Evolutionary conservation across 108 stramenopile species (phyloP).

Genomic region (Skeletonema menzelii): DNA sequence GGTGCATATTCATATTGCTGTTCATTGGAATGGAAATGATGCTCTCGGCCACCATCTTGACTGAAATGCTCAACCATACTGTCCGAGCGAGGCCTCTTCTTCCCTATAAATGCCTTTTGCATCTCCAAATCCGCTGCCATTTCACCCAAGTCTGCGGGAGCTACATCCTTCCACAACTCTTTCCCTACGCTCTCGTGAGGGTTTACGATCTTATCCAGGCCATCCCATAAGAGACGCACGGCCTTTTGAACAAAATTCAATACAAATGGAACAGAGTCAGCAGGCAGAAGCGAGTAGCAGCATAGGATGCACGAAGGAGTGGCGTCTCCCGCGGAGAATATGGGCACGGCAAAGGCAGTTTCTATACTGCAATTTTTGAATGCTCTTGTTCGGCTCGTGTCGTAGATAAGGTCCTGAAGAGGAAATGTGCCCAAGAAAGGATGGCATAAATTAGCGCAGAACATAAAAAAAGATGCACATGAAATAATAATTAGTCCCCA

Average conservation of each 20-base stretch:
- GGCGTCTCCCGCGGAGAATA: slow-evolving; percentile 62
- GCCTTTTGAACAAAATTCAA: slow-evolving; percentile 90
- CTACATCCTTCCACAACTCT: slow-evolving; percentile 78
- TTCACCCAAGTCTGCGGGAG: slow-evolving; percentile 85
- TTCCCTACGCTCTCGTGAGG: slow-evolving; percentile 74
- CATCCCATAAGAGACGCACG: slow-evolving; percentile 75
- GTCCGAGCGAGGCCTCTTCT: slow-evolving; percentile 66
- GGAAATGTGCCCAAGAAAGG: not conserved
- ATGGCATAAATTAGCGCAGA: not conserved
- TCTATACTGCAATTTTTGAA: slow-evolving; percentile 68
- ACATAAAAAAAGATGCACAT: not conserved
- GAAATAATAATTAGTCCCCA: not conserved
- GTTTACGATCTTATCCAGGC: slow-evolving; percentile 68
- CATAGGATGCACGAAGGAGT: slow-evolving; percentile 76
- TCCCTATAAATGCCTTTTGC: slow-evolving; percentile 83
- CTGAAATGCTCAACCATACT: not conserved
- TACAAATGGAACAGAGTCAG: slow-evolving; percentile 83
- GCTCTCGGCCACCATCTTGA: not conserved
- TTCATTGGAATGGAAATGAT: not conserved
- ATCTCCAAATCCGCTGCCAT: slow-evolving; percentile 93
- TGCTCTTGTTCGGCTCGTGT: slow-evolving; percentile 51
- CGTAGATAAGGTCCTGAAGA: slow-evolving; percentile 60
- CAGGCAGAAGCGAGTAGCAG: slow-evolving; percentile 75
- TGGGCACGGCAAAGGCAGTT: slow-evolving; percentile 82
- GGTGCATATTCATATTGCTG: not conserved